Conservation (phyloP, 495 filamentous ascomycete species). For the Cryomyces minteri region DNA sequence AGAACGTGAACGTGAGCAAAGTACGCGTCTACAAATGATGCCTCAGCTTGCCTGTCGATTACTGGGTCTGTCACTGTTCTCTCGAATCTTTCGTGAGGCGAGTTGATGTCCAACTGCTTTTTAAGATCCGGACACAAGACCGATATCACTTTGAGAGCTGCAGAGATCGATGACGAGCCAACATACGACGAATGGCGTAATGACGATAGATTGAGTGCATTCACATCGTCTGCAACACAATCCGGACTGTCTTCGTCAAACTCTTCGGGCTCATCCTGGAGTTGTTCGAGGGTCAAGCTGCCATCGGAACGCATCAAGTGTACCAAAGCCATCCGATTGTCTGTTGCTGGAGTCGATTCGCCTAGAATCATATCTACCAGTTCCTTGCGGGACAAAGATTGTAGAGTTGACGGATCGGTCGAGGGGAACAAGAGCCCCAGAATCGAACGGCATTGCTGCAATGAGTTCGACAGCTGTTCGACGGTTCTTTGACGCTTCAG, state of each 20-base stretch:
- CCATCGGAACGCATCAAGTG: conserved; percentile 4
- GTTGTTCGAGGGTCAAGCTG: conserved; percentile 17
- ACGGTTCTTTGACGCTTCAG: too few species aligned
- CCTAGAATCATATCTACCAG: conserved; percentile 26
- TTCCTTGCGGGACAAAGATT: conserved; percentile 28
- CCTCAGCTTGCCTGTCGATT: too few species aligned
- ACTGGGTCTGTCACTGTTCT: too few species aligned
- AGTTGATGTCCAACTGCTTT: conserved; percentile 18
- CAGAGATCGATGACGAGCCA: conserved; percentile 67
- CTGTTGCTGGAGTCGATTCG: conserved; percentile 7
- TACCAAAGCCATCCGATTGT: conserved; percentile 1
- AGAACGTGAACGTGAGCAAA: too few species aligned
- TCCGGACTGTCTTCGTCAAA: conserved; percentile 18
- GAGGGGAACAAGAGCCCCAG: conserved; percentile 28
- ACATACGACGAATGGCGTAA: conserved; percentile 59
- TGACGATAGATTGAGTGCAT: conserved; percentile 56
- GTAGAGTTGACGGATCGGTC: conserved; percentile 25
- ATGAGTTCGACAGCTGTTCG: conserved; percentile 3
- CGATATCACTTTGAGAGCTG: conserved; percentile 63
- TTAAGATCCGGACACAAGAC: conserved; percentile 47
- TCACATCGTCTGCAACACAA: conserved; percentile 60
- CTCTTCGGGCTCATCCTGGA: conserved; percentile 18
- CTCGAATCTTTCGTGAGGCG: conserved; percentile 41
- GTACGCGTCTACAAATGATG: too few species aligned
- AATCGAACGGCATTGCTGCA: conserved; percentile 17